These are phyloP conservation scores for Chlamydomonas sphaeroides DNA, from an alignment of 139 green algal species.

Conservation along the genomic window DNA sequence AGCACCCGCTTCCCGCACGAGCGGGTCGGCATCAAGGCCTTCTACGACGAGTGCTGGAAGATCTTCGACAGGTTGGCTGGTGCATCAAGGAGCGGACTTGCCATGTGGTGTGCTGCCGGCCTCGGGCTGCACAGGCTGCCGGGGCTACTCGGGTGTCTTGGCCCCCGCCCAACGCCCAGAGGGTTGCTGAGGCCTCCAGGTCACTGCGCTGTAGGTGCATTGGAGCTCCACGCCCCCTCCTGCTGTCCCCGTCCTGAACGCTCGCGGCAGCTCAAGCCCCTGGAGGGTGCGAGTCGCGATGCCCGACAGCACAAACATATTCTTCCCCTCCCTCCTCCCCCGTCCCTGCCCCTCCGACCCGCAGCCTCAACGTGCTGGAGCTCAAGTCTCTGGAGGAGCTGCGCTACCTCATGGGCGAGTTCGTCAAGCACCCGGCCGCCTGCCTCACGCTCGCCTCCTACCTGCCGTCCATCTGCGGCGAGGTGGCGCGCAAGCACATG, in stretches of 20 bases:
- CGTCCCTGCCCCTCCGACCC: no score
- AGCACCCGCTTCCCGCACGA: slow-evolving; percentile 87
- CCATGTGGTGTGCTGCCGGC: no score
- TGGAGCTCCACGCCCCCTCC: no score
- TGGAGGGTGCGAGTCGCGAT: no score
- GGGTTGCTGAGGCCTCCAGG: no score
- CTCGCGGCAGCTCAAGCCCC: no score
- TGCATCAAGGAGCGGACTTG: no score
- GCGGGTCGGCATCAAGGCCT: slow-evolving; percentile 80
- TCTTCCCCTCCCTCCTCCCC: background rate
- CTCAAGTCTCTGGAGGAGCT: slow-evolving; percentile 96
- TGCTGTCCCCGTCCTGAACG: no score
- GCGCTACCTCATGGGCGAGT: slow-evolving; percentile 87
- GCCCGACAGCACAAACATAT: background rate
- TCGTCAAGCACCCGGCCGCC: slow-evolving; percentile 70
- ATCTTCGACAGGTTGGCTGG: slow-evolving; percentile 60
- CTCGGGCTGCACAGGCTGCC: no score
- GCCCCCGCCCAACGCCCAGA: no score
- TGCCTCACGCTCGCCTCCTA: slow-evolving; percentile 89
- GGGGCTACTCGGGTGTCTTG: no score
- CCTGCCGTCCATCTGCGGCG: slow-evolving; percentile 84
- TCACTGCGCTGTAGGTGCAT: no score
- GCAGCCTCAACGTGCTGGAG: slow-evolving; percentile 86
- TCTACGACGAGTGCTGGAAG: slow-evolving; percentile 95
- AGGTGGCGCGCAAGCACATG: slow-evolving; percentile 88